Evolutionary conservation across 2,329 filamentous ascomycete species (phyloP), one percentile per base, ranked within the genome.

Genomic region (Colletotrichum lini): DNA sequence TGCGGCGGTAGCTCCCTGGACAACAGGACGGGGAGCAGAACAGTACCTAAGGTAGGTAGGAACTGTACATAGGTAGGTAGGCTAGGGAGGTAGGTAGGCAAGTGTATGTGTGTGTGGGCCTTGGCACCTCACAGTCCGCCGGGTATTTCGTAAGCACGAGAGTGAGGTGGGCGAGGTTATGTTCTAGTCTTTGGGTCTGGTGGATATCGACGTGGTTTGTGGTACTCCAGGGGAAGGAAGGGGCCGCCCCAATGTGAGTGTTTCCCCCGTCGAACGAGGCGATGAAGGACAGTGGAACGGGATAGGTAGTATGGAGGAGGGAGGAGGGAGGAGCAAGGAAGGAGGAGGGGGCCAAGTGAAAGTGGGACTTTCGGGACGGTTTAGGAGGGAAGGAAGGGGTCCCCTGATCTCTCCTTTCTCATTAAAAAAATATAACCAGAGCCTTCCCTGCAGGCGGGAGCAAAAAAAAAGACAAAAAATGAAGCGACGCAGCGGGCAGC

Each of bases 381-480:
- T 69, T 64, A 72, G 69, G 69, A 69, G 53, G 58, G 65, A 69
- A 64, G 45, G 62, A 38, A 38, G 60, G 68, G 65, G 40, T 9
- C 52, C 69, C 69, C 69, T 54, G 69, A 65, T 56, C 52, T 64
- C 69, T 69, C 69, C 58, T 68, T 72, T 69, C 69, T 60, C 65
- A 59, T 62, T 54, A 65, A 23, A 58, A 50, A 53, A 26, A 59
- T 45, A 45, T 18, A 66, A 35, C 12, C 9, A 44, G 47, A 49
- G 65, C 42, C 42, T 72, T 69, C 69, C 69, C 64, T 69, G 65
- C n/a, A n/a, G 45, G 15, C 40, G 59, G 9, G 35, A 64, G 47
- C 16, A 59, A 53, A 35, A 64, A 70, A 42, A 67, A 38, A 52
- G 16, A 40, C 47, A 30, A 9, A 63, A 44, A 53, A 63, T 21